A percentile compares a stretch with the other conserved stretches of the same genome.
Evolutionary conservation across 768 basidiomycete genomes (phyloP).

Genomic region (Neoboletus brunneissimus): DNA sequence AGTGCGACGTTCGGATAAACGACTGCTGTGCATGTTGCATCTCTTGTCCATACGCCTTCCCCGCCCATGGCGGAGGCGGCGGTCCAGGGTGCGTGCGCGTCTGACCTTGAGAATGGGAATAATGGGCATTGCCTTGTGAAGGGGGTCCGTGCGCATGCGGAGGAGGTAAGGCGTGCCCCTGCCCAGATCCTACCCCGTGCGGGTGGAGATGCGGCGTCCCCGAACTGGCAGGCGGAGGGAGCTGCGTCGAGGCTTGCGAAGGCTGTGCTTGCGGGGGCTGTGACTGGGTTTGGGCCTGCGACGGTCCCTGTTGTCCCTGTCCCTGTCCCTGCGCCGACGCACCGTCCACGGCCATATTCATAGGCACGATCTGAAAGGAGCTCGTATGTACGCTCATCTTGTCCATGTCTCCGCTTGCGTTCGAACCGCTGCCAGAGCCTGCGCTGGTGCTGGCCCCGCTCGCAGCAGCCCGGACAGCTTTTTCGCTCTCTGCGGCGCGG

Average conservation of each 20-base stretch:
- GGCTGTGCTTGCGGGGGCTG: constrained; percentile 11
- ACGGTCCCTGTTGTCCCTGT: background rate
- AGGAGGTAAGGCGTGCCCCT: constrained; percentile 8
- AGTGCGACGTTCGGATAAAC: constrained; percentile 46
- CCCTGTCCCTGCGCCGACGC: constrained; percentile 5
- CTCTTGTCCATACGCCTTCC: constrained; percentile 23
- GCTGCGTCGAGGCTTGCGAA: constrained; percentile 11
- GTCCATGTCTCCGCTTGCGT: constrained; percentile 17
- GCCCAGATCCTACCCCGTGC: constrained; percentile 10
- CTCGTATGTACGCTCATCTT: constrained; percentile 48
- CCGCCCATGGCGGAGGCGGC: constrained; percentile 26
- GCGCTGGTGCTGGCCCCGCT: constrained; percentile 26
- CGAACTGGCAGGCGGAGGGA: constrained; percentile 2
- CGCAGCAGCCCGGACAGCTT: constrained; percentile 29
- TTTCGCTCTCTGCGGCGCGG: constrained; percentile 48
- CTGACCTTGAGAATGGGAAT: constrained; percentile 7
- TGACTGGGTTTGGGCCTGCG: constrained; percentile 5
- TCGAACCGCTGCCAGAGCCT: constrained; percentile 4
- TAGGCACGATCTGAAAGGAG: constrained; percentile 51
- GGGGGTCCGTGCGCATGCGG: constrained; percentile 7
- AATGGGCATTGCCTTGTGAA: constrained; percentile 9
- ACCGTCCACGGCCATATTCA: constrained; percentile 22
- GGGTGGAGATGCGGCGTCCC: constrained; percentile 16
- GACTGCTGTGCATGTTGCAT: constrained; percentile 42
- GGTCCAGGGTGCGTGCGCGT: constrained; percentile 18